Evolutionary conservation across 1,284 basidiomycete species (phyloP).

Genomic region (Sporisorium reilianum): DNA sequence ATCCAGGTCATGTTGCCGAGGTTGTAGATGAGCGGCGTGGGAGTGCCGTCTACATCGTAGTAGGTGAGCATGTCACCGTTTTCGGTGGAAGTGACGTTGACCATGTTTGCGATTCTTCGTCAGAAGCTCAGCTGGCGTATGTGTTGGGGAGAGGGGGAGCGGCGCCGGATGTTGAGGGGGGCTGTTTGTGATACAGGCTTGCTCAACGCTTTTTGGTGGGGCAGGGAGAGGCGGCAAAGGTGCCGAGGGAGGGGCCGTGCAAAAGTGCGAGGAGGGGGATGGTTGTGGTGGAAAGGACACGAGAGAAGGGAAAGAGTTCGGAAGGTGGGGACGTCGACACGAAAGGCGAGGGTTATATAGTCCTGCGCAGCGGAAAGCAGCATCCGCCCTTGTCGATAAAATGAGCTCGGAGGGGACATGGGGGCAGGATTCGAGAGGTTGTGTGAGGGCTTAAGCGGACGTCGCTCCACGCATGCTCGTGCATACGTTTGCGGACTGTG

Average conservation of each 20-base stretch:
- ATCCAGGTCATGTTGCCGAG: slow-evolving; percentile 74
- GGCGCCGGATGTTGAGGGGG: not conserved
- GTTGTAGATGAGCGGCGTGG: slow-evolving; percentile 62
- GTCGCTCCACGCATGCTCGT: not conserved
- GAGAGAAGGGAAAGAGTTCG: not conserved
- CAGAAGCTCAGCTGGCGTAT: not conserved
- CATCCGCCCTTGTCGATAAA: not conserved
- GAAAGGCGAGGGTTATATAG: not conserved
- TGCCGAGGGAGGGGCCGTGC: not conserved
- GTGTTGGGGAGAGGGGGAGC: not conserved
- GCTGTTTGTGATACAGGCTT: not conserved
- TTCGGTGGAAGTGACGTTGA: slow-evolving; percentile 42
- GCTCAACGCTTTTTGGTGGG: not conserved
- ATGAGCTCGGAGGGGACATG: not conserved
- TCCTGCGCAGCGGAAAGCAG: not conserved
- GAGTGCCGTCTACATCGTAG: slow-evolving; percentile 16
- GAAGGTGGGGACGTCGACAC: not conserved
- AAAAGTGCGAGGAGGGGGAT: not conserved
- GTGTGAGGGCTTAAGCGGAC: not conserved
- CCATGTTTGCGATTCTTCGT: slow-evolving; percentile 28
- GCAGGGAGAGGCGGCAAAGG: not conserved
- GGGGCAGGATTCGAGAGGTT: not conserved
- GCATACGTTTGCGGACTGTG: not conserved
- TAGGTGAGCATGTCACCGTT: slow-evolving; percentile 37
- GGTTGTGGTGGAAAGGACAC: not conserved